Conservation (phyloP, 2,329 filamentous ascomycete genomes). For the Sporothrix globosa region DNA sequence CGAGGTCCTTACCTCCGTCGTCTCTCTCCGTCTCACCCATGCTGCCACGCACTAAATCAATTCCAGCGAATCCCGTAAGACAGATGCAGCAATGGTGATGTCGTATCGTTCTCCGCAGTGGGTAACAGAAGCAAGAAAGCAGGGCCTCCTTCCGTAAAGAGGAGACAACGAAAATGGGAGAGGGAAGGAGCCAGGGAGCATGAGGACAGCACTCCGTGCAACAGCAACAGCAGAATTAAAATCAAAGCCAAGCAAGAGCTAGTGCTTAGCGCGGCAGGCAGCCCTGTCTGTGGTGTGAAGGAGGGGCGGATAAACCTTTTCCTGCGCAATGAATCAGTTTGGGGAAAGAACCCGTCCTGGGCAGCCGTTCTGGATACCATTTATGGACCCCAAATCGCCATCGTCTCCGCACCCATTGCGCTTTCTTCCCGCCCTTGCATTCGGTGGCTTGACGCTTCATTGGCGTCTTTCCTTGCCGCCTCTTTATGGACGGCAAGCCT, state of each 20-base stretch:
- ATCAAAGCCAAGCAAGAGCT: neutral
- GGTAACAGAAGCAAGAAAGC: neutral
- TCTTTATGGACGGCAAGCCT: no score
- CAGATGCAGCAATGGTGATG: conserved; percentile 11
- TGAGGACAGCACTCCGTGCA: no score
- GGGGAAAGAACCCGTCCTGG: neutral
- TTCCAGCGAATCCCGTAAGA: neutral
- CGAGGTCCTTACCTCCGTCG: neutral
- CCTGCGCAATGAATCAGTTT: conserved; percentile 21
- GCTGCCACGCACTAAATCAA: neutral
- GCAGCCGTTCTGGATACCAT: neutral
- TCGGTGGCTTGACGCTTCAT: no score
- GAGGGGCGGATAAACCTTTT: conserved; percentile 25
- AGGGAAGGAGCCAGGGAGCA: neutral
- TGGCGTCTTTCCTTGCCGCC: neutral
- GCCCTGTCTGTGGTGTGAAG: neutral
- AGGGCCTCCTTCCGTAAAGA: neutral
- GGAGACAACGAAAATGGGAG: neutral
- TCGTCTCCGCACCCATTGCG: neutral
- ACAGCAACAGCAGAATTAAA: neutral
- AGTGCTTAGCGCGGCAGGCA: neutral
- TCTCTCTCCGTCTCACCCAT: no score
- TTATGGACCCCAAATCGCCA: neutral
- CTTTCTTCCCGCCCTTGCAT: neutral
- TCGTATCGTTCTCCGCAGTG: conserved; percentile 26